Evolutionary conservation across 352 stramenopile species (phyloP), one percentile per base, ranked within the genome.

Genomic region (Globisporangium polare): DNA sequence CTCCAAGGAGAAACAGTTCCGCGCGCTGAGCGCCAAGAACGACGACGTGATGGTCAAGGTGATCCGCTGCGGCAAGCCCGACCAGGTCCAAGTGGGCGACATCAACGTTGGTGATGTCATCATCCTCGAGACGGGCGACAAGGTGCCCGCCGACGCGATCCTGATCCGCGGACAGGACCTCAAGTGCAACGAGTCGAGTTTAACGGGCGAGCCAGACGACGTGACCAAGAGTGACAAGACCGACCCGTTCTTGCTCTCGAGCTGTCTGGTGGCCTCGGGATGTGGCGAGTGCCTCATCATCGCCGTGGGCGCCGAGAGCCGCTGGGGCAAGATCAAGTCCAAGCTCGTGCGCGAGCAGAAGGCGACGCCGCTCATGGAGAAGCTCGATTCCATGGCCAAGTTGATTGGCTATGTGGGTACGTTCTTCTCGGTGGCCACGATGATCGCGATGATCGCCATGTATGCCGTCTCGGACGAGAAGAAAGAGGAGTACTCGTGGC

Each of bases 151-250:
- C 1, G 97, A 99, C 76, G 94, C 89, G 39, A 73, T 98, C 43
- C 66, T 99, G 8, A 77, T 99, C 6, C 83, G 96, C 60, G 79
- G 83, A 2, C 87, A 96, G 10, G 94, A 98, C 59, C 71, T 99
- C 31, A 96, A 95, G 62, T 89, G 97, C 56, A 97, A 99, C 69
- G 97, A 99, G 67, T 98, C 90, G 15, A 93, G 83, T 27, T 80
- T 99, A 35, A 99, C 96, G 2, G 97, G 97, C 33, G 97, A 99
- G 67, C 95, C 96, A 49, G 89, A 98, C 58, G 89, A 97, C 27
- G 89, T 98, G 26, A 68, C 74, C 27, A 99, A 99, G 75, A 77
- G 39, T 24, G 53, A 58, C 10, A 67, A 55, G 8, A 79, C 78
- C 24, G 86, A 96, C 27, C 89, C 85, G 12, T 97, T 97, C 61